A percentile compares a stretch with the other conserved stretches of the same genome.
Conservation (phyloP, 108 stramenopile genomes). For the Fistulifera pelliculosa region DNA sequence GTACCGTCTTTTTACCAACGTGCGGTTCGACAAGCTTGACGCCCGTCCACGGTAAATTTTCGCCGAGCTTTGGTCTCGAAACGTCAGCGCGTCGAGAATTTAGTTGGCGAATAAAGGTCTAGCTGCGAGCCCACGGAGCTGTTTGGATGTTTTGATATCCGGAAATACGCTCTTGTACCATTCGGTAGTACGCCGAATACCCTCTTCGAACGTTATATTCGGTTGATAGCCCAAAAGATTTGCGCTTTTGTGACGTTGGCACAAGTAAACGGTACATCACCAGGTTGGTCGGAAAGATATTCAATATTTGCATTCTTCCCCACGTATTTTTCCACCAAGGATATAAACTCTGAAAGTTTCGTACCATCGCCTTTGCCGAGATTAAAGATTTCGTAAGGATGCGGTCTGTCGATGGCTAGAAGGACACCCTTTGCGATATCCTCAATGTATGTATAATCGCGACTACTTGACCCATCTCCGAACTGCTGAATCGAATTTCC, state of each 20-base stretch:
- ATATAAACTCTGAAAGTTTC: conserved; percentile 75
- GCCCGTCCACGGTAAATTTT: no score
- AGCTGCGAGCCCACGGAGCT: no score
- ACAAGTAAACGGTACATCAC: conserved; percentile 91
- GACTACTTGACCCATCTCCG: conserved; percentile 83
- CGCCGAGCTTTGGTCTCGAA: no score
- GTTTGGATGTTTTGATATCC: no score
- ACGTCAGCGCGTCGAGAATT: no score
- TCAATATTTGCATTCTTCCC: conserved; percentile 76
- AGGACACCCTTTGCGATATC: conserved; percentile 96
- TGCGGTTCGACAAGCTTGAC: neutral
- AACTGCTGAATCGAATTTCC: conserved; percentile 67
- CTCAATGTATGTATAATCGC: conserved; percentile 96
- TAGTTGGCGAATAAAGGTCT: no score
- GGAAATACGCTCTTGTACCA: conserved; percentile 50
- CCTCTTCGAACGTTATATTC: conserved; percentile 81
- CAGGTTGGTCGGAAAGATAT: conserved; percentile 82
- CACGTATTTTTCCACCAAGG: conserved; percentile 61
- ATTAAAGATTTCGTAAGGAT: conserved; percentile 87
- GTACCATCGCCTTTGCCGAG: conserved; percentile 83
- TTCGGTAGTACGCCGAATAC: conserved; percentile 69
- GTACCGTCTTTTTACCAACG: conserved; percentile 44
- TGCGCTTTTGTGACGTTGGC: conserved; percentile 83
- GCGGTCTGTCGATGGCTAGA: conserved; percentile 72
- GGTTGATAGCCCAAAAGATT: conserved; percentile 74